A percentile compares a stretch with the other conserved stretches of the same genome.
phyloP scores from a whole-genome alignment of 176 grass and related monocot genomes.

The Raddia distichophylla region DNA sequence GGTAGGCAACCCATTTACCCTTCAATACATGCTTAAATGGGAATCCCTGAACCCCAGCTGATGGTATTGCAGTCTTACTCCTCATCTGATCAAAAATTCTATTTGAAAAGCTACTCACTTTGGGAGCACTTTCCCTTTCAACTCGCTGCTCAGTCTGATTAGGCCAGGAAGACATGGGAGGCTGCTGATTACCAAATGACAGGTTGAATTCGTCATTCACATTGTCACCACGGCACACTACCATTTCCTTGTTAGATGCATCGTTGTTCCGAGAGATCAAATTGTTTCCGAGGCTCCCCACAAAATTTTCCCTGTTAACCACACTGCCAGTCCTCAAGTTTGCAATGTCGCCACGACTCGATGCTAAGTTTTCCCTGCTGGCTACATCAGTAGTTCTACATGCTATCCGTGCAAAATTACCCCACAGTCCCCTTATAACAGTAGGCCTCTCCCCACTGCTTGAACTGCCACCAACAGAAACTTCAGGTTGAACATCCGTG shows the following conservation, averaged over 20 bases:
- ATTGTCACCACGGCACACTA: conserved; percentile 31
- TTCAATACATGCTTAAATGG: conserved; percentile 59
- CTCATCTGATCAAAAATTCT: conserved; percentile 57
- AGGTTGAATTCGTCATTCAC: conserved; percentile 43
- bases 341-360: conserved; percentile 25
- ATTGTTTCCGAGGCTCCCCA: neutral
- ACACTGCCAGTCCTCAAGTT: conserved; percentile 42
- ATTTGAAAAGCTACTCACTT: conserved; percentile 47
- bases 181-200: conserved; percentile 47
- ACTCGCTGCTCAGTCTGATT: conserved; percentile 40
- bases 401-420: conserved; percentile 73
- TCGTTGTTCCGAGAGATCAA: conserved; percentile 13
- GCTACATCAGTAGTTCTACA: conserved; percentile 41
- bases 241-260: conserved; percentile 16
- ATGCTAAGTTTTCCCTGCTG: conserved; percentile 23
- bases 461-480: conserved; percentile 61
- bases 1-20: conserved; percentile 69
- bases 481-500: conserved; percentile 28
- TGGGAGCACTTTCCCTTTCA: conserved; percentile 43
- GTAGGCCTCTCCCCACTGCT: conserved; percentile 53
- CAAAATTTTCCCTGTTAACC: conserved; percentile 21
- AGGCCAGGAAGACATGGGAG: conserved; percentile 15
- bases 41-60: conserved; percentile 46
- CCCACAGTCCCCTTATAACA: conserved; percentile 70
- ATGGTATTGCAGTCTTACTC: conserved; percentile 44